Conservation (phyloP, 2,329 filamentous ascomycete genomes). For the Boeremia exigua region DNA sequence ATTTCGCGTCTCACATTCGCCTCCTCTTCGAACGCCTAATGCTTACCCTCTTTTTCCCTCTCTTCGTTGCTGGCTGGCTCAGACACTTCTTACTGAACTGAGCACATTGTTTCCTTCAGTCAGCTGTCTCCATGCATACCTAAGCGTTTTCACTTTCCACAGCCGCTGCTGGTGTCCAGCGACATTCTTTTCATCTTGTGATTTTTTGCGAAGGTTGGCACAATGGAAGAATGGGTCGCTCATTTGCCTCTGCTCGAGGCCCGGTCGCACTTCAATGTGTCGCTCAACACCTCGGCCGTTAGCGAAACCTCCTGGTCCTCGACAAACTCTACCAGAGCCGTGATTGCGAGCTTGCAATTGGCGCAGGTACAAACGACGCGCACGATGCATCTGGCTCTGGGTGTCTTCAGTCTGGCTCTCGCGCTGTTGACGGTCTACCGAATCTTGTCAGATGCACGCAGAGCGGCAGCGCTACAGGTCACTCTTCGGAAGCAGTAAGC, state of each 20-base stretch:
- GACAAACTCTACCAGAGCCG: constrained; percentile 36
- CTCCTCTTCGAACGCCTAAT: constrained; percentile 46
- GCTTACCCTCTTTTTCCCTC: constrained; percentile 46
- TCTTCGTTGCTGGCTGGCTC: constrained; percentile 50
- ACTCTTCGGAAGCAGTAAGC: constrained; percentile 43
- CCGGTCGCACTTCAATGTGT: constrained; percentile 49
- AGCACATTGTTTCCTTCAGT: constrained; percentile 46
- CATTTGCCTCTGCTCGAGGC: constrained; percentile 40
- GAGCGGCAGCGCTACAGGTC: constrained; percentile 42
- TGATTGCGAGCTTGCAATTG: constrained; percentile 46
- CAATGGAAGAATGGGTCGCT: constrained; percentile 47
- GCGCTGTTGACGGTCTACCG: constrained; percentile 44
- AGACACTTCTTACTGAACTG: constrained; percentile 44
- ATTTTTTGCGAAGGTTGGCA: constrained; percentile 38
- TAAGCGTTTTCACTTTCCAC: constrained; percentile 39
- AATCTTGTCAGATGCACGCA: constrained; percentile 48
- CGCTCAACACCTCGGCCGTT: constrained; percentile 41
- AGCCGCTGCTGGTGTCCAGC: constrained; percentile 51
- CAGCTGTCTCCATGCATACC: constrained; percentile 47
- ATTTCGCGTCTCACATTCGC: constrained; percentile 48
- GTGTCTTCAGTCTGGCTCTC: constrained; percentile 47
- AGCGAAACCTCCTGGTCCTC: constrained; percentile 39
- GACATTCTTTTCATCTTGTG: constrained; percentile 40
- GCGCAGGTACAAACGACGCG: constrained; percentile 47
- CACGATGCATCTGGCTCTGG: constrained; percentile 49